Evolutionary conservation across 2,329 filamentous ascomycete genomes (phyloP), one percentile per base, ranked within the genome.

Genomic region (Botrytis fabae): DNA sequence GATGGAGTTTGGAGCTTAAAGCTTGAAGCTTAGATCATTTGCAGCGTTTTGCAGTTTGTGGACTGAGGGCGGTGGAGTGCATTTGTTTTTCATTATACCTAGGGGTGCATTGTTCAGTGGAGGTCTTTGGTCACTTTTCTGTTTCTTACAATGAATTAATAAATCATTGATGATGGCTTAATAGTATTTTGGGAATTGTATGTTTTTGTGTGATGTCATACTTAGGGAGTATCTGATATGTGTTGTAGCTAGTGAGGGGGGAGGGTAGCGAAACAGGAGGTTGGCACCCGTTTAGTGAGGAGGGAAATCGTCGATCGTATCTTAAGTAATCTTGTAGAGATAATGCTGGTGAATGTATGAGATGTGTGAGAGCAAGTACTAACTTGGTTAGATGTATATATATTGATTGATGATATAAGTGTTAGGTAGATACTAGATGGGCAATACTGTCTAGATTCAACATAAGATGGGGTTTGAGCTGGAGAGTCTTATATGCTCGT

Each of bases 61-160:
- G 61, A 63, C n/a, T 7, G 46, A 54, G 7, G 40, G 38, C 18
- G 8, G n/a, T 63, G 14, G 38, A 28, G 61, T 28, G 22, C 18
- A n/a, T 40, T 66, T 66, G 18, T 66, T 54, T 40, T 40, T 32
- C 42, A 64, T 32, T 66, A 66, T 66, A 66, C 64, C 64, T 54
- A 51, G 46, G 64, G 46, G 46, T 42, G 64, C 38, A 28, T 38
- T 28, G 35, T 64, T 42, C n/a, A 32, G 61, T 64, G n/a, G n/a
- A 32, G n/a, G 40, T 46, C n/a, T 46, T 28, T 32, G 51, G 14
- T 28, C n/a, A 57, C 51, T 40, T 40, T 40, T 51, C 51, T 68
- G 16, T 54, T 68, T 54, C 14, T 66, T n/a, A 28, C 2, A 46
- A 66, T 32, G 32, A 66, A 48, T 38, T 20, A 40, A 62, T 46